Evolutionary conservation across 106 monocot genomes (phyloP).

Genomic region (Vanilla planifolia): DNA sequence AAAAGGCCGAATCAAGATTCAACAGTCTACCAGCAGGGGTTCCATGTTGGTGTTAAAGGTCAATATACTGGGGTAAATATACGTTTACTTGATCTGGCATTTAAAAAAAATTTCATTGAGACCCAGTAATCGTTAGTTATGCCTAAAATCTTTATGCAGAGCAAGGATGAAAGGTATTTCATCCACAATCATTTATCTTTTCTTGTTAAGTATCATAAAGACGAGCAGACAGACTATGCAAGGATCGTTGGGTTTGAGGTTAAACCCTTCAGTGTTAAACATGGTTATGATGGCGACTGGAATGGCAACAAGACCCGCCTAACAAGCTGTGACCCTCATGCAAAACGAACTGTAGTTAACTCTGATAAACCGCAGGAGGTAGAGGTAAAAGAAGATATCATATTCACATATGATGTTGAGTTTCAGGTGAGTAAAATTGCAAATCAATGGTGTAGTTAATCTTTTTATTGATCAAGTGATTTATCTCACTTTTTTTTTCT

Average conservation of each 20-base stretch:
- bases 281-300: slow-evolving; percentile 86
- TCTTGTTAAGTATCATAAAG: slow-evolving; percentile 89
- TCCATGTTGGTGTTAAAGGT: slow-evolving; percentile 70
- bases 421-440: slow-evolving; percentile 47
- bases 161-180: slow-evolving; percentile 73
- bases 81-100: slow-evolving; percentile 4
- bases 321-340: slow-evolving; percentile 81
- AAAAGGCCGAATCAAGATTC: slow-evolving; percentile 57
- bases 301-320: slow-evolving; percentile 64
- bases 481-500: not conserved
- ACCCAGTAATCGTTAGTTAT: not conserved
- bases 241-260: slow-evolving; percentile 99
- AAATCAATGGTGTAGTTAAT: not conserved
- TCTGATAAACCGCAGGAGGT: slow-evolving; percentile 89
- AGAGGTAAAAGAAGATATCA: slow-evolving; percentile 68
- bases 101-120: not conserved
- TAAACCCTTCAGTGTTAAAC: slow-evolving; percentile 82
- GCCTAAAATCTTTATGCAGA: slow-evolving; percentile 33
- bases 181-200: slow-evolving; percentile 92
- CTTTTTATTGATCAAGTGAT: not conserved
- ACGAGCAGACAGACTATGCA: slow-evolving; percentile 49
- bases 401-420: slow-evolving; percentile 92
- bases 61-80: slow-evolving; percentile 60
- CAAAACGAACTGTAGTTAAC: slow-evolving; percentile 52
- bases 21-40: slow-evolving; percentile 71